Conservation (phyloP, 441 rosid species). For the Isatis lusitanica region DNA sequence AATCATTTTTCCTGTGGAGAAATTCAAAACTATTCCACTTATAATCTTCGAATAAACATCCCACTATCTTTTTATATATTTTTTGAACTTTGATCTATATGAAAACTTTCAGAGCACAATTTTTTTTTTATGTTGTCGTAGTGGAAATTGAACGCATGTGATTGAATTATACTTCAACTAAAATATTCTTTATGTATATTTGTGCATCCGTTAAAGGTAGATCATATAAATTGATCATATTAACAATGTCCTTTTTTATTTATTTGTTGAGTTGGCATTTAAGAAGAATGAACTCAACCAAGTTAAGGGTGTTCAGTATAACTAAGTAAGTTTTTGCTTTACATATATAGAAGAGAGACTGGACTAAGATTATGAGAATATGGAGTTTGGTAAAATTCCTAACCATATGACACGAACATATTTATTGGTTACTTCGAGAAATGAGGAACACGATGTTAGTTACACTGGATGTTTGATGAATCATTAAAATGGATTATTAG, state of each 20-base stretch:
- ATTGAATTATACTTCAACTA: neutral
- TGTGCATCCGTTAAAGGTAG: neutral
- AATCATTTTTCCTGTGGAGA: conserved; percentile 2
- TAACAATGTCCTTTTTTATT: neutral
- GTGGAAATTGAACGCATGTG: neutral
- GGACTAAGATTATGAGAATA: neutral
- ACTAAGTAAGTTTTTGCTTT: neutral
- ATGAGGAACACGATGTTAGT: neutral
- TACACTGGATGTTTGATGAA: neutral
- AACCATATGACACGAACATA: neutral
- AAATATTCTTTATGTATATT: neutral
- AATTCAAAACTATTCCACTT: neutral
- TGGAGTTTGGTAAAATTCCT: neutral
- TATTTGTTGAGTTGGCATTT: neutral
- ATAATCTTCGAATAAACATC: neutral
- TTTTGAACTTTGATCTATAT: neutral
- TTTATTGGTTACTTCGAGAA: conserved; percentile 3
- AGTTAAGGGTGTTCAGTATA: neutral
- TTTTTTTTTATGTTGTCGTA: neutral
- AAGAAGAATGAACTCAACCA: neutral
- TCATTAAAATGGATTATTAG: neutral
- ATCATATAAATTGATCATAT: neutral
- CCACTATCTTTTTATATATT: neutral
- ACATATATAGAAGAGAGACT: neutral
- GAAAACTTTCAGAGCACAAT: neutral